These are phyloP conservation scores for Ulota crispa DNA, from an alignment of 225 moss, liverwort and hornwort genomes.

Conservation along the genomic window DNA sequence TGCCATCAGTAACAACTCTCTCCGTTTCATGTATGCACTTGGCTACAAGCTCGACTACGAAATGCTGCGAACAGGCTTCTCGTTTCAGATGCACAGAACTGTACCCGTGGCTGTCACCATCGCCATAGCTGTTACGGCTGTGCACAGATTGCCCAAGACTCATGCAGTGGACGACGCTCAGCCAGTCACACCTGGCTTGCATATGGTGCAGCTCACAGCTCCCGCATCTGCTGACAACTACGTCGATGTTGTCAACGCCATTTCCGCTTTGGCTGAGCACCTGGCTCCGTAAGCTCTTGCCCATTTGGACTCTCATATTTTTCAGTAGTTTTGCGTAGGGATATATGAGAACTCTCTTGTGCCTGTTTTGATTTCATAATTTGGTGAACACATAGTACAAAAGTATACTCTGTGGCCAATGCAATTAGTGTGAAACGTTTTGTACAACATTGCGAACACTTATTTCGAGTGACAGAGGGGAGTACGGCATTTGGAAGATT, in stretches of 20 bases:
- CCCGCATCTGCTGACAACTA: slow-evolving; percentile 87
- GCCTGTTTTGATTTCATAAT: too few relatives aligned
- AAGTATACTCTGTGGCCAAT: too few relatives aligned
- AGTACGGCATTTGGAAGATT: not conserved
- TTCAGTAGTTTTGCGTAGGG: not conserved
- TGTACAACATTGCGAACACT: too few relatives aligned
- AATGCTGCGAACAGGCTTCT: slow-evolving; percentile 55
- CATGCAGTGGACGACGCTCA: slow-evolving; percentile 75
- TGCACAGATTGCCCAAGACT: slow-evolving; percentile 46
- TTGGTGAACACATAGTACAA: too few relatives aligned
- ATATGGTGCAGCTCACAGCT: slow-evolving; percentile 87
- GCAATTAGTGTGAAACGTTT: too few relatives aligned
- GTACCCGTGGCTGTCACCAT: slow-evolving; percentile 61
- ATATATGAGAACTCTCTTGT: too few relatives aligned
- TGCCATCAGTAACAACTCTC: slow-evolving; percentile 67
- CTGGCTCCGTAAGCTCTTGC: slow-evolving; percentile 71
- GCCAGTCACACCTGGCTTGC: slow-evolving; percentile 68
- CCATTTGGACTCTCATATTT: not conserved
- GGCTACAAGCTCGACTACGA: slow-evolving; percentile 97
- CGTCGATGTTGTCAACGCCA: slow-evolving; percentile 77
- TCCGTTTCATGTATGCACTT: slow-evolving; percentile 85
- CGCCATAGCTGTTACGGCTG: slow-evolving; percentile 68
- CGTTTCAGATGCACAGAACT: slow-evolving; percentile 74
- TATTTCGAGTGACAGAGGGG: too few relatives aligned
- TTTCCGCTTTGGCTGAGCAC: slow-evolving; percentile 92